Base-by-base conservation (phyloP, 2,329 filamentous ascomycete genomes). In the Immersiporthe knoxdaviesiana region DNA sequence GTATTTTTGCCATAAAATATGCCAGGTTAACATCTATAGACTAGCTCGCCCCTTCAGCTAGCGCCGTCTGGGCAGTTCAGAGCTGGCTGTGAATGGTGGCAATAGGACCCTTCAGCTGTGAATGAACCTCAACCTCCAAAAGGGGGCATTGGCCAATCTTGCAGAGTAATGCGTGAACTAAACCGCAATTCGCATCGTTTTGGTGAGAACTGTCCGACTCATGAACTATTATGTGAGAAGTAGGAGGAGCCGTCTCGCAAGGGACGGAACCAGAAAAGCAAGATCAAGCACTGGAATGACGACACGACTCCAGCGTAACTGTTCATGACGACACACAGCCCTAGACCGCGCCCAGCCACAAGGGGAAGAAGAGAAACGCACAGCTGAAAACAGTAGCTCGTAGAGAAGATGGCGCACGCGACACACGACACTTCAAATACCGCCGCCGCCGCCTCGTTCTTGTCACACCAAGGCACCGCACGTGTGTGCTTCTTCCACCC, bases 321-420 rank as follows among this genome's bases (percentile, higher is more conserved):
- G 18, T 47, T 61, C 66, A 70, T 68, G 69, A 70, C 69, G 69
- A 68, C 66, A 70, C 66, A 47, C 21, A n/a, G 41, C 32, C 32
- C 52, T 54, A 32, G 56, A 68, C 37, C 37, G 44, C 37, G 44
- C 27, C 56, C 68, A 67, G 58, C 60, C 59, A 52, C 68, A 32
- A 18, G 32, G 14, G 10, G 18, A 54, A 12, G 50, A 24, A 12
- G 18, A 21, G n/a, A 7, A 7, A 12, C 12, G 8, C 12, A 50
- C 39, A 30, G 16, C 41, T 21, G 59, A 37, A 52, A 35, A n/a
- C 21, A n/a, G 5, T 44, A 44, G 27, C 35, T 4, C 4, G 4
- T 32, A n/a, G 0, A 44, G 52, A 47, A 60, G 35, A 37, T 27
- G 16, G n/a, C 37, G 47, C n/a, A n/a, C 44, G 47, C 44, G 24